Conservation (phyloP, 2,329 filamentous ascomycete species). For the Diplocarpon mali region DNA sequence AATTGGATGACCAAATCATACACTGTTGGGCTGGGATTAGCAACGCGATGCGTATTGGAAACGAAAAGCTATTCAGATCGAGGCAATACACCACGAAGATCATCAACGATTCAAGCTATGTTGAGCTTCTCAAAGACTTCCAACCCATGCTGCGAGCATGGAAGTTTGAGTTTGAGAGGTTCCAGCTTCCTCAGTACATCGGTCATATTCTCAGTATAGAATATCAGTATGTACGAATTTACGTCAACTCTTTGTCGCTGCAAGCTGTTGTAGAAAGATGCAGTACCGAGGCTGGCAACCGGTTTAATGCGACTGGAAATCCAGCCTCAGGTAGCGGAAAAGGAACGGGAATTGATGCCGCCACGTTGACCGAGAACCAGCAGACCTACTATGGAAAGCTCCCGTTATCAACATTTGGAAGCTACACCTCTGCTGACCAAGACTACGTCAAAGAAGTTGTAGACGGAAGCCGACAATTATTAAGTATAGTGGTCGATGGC, state of each 20-base stretch:
- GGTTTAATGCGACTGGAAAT: constrained; percentile 20
- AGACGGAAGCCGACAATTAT: constrained; percentile 64
- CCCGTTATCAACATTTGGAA: constrained; percentile 51
- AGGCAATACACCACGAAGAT: constrained; percentile 80
- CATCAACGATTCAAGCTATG: constrained; percentile 78
- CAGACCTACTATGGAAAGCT: constrained; percentile 55
- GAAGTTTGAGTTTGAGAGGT: constrained; percentile 72
- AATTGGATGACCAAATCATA: constrained; percentile 58
- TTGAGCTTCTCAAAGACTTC: constrained; percentile 69
- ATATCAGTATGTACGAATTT: constrained; percentile 89
- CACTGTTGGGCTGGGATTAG: constrained; percentile 94
- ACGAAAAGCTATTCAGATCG: constrained; percentile 78
- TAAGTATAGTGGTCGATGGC: constrained; percentile 66
- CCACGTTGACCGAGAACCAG: constrained; percentile 46
- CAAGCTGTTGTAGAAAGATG: constrained; percentile 93
- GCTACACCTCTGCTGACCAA: constrained; percentile 55
- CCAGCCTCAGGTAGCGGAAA: constrained; percentile 28
- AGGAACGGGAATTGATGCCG: constrained; percentile 23
- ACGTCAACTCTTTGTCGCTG: constrained; percentile 85
- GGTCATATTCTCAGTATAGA: constrained; percentile 80
- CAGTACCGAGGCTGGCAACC: constrained; percentile 58
- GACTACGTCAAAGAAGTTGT: constrained; percentile 69
- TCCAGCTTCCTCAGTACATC: constrained; percentile 54
- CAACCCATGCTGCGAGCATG: constrained; percentile 68
- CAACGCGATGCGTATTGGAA: constrained; percentile 82